Evolutionary conservation across 2,329 filamentous ascomycete species (phyloP), one percentile per base, ranked within the genome.

Genomic region (Aspergillus novofumigatus): DNA sequence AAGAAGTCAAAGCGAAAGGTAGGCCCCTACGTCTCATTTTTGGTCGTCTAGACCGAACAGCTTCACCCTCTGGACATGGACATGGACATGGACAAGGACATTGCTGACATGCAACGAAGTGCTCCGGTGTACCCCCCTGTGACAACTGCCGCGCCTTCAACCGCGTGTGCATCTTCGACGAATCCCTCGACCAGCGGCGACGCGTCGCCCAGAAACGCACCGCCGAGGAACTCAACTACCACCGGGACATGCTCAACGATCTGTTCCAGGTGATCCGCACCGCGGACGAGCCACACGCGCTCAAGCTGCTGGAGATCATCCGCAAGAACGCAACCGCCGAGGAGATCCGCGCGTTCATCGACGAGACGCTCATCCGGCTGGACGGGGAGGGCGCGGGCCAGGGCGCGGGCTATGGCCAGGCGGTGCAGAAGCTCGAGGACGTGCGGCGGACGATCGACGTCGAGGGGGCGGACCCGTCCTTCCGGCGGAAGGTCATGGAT

Each of bases 111-210:
- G 20, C 42, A 44, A 51, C 51, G 11, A 75, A 75, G 72, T 76
- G 74, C 59, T 74, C 74, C 17, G 73, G 74, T 11, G 62, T 62
- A 7, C 58, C 69, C 8, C 74, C 75, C 1, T 77, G 75, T 53
- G 65, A 73, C 25, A 75, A 75, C 51, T 77, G 75, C 59, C 65
- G 68, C 35, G 58, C 69, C 29, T 73, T 71, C 51, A 66, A 69
- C 23, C 62, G 69, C 29, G 64, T 67, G 38, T 77, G 75, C 3
- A 78, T 87, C 28, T 81, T 86, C 67, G 86, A 88, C 66, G 81
- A 84, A 67, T 83, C 82, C 1, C 78, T 82, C 35, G 81, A 87
- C 55, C 83, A 83, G 8, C 70, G 75, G 10, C 72, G 74, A 3
- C 71, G 75, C 20, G 72, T 75, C 20, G 72, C 71, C 0, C 72